These are phyloP conservation scores for Daphne laureola DNA, from an alignment of 441 rosid genomes.

Conservation along the genomic window DNA sequence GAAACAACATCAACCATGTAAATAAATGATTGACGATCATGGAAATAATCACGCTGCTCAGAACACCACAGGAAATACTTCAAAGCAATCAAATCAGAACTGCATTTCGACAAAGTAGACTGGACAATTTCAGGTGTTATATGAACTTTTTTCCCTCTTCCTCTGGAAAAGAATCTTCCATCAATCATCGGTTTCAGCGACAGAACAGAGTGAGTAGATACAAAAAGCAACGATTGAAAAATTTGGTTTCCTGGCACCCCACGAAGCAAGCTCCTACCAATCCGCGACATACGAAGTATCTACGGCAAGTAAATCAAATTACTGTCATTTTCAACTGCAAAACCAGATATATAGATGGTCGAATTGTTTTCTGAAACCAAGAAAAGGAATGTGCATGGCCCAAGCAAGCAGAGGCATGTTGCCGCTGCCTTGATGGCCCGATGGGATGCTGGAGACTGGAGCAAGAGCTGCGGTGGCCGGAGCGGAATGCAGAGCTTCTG, in stretches of 20 bases:
- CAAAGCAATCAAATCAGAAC: constrained; percentile 51
- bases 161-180: neutral
- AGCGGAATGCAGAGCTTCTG: too few relatives aligned
- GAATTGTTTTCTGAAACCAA: too few relatives aligned
- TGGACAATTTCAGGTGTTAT: constrained; percentile 42
- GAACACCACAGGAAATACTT: constrained; percentile 58
- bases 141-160: constrained; percentile 11
- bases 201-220: constrained; percentile 4
- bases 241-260: constrained; percentile 8
- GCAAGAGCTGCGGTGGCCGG: too few relatives aligned
- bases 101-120: constrained; percentile 34
- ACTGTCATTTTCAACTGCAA: too few relatives aligned
- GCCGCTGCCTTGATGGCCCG: too few relatives aligned
- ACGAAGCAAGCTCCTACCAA: constrained; percentile 21
- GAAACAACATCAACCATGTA: constrained; percentile 38
- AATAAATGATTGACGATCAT: constrained; percentile 35
- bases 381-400: too few relatives aligned
- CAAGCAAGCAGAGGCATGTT: too few relatives aligned
- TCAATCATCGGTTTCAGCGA: too few relatives aligned
- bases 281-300: constrained; percentile 31
- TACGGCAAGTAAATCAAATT: too few relatives aligned
- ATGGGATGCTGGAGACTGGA: too few relatives aligned
- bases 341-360: too few relatives aligned
- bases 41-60: constrained; percentile 44
- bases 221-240: constrained; percentile 17